Conservation (phyloP, 2,329 filamentous ascomycete genomes). For the Fusarium chuoi region DNA sequence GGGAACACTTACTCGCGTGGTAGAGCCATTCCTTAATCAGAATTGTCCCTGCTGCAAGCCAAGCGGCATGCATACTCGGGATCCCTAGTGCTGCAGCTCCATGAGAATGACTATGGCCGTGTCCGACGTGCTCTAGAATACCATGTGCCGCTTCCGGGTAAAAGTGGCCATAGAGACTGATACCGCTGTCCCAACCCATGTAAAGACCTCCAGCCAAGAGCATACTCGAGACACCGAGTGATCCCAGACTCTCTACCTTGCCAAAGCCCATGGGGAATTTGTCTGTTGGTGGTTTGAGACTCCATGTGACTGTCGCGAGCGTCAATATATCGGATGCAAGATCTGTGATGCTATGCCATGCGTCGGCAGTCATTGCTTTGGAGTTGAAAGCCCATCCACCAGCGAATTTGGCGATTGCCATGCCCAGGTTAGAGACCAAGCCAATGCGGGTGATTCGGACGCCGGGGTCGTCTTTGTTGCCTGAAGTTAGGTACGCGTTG, state of each 20-base stretch:
- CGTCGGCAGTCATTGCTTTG: slow-evolving; percentile 91
- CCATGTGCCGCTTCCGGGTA: slow-evolving; percentile 76
- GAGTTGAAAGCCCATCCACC: slow-evolving; percentile 96
- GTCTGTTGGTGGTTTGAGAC: slow-evolving; percentile 83
- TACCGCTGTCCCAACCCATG: slow-evolving; percentile 83
- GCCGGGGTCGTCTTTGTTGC: slow-evolving; percentile 77
- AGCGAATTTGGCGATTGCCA: slow-evolving; percentile 92
- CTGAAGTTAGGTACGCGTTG: slow-evolving; percentile 91
- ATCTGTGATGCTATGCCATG: slow-evolving; percentile 94
- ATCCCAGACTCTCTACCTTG: slow-evolving; percentile 96
- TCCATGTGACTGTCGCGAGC: slow-evolving; percentile 93
- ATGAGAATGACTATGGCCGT: slow-evolving; percentile 75
- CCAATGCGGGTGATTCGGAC: slow-evolving; percentile 71
- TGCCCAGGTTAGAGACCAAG: slow-evolving; percentile 84
- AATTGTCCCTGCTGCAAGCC: slow-evolving; percentile 91
- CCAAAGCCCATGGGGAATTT: slow-evolving; percentile 92
- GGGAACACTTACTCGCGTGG: slow-evolving; percentile 82
- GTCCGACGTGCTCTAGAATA: slow-evolving; percentile 67
- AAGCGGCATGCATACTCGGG: slow-evolving; percentile 92
- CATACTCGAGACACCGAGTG: slow-evolving; percentile 91
- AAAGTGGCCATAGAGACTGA: slow-evolving; percentile 76
- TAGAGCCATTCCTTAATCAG: slow-evolving; percentile 97
- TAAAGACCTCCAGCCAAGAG: slow-evolving; percentile 88
- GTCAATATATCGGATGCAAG: slow-evolving; percentile 95
- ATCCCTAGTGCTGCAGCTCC: slow-evolving; percentile 56